Evolutionary conservation across 176 grass and related monocot genomes (phyloP).

Genomic region (Eremochloa ophiuroides): DNA sequence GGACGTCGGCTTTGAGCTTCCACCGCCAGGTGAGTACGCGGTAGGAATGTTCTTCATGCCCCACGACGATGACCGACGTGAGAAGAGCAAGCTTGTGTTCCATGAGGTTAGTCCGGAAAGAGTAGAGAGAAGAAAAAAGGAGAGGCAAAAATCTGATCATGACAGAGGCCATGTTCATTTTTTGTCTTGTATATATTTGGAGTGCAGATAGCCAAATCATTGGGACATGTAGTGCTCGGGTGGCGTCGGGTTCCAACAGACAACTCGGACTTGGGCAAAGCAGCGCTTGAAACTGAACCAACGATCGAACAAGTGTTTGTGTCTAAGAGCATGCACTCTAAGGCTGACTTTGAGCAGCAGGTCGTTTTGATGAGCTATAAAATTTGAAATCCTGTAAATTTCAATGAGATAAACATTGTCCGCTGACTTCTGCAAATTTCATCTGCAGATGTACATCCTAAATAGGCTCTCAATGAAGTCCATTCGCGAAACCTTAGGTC

Average conservation of each 20-base stretch:
- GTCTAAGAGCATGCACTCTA: conserved; percentile 44
- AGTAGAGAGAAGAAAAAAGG: not conserved
- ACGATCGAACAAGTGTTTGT: conserved; percentile 61
- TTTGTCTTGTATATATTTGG: not conserved
- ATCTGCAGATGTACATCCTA: conserved; percentile 64
- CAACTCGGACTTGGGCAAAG: conserved; percentile 40
- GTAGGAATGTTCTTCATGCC: conserved; percentile 68
- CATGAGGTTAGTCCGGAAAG: conserved; percentile 30
- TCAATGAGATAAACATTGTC: not conserved
- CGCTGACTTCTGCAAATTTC: not conserved
- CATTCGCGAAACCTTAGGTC: conserved; percentile 39
- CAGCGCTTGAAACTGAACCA: conserved; percentile 47
- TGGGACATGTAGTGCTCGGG: conserved; percentile 50
- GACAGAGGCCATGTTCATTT: not conserved
- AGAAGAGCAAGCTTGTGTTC: conserved; percentile 48
- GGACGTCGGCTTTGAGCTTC: conserved; percentile 46
- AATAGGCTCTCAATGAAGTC: conserved; percentile 53
- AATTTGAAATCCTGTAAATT: conserved; percentile 5
- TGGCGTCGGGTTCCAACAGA: conserved; percentile 59
- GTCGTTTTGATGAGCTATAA: conserved; percentile 20
- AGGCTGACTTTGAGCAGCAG: conserved; percentile 71
- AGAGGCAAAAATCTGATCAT: not conserved
- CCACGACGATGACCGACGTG: conserved; percentile 29
- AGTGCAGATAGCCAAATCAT: conserved; percentile 30
- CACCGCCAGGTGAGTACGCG: conserved; percentile 43